Conservation (phyloP, 768 basidiomycete genomes). For the Psilocybe tampanensis region DNA sequence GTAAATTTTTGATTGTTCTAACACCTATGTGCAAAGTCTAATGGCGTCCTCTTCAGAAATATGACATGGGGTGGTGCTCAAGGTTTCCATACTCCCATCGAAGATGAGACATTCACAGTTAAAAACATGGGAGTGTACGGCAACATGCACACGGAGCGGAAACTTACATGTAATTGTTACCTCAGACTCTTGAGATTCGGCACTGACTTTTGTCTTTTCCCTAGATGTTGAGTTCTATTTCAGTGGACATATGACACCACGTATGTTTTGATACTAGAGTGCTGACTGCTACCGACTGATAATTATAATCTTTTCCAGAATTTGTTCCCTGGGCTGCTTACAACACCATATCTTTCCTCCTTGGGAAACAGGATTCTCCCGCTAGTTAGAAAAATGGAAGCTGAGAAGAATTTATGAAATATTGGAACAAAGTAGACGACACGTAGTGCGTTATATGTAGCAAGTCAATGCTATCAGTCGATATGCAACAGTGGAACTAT, state of each 20-base stretch:
- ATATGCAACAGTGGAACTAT: background rate
- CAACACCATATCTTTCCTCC: slow-evolving; percentile 41
- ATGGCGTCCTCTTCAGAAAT: slow-evolving; percentile 29
- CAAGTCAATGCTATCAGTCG: background rate
- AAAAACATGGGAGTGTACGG: slow-evolving; percentile 67
- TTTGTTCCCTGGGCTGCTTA: slow-evolving; percentile 54
- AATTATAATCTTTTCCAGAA: no score
- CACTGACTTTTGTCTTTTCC: background rate
- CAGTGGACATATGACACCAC: slow-evolving; percentile 64
- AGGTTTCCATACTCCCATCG: slow-evolving; percentile 69
- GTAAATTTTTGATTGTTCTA: slow-evolving; percentile 14
- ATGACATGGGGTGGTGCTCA: slow-evolving; percentile 60
- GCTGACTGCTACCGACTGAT: no score
- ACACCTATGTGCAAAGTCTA: background rate
- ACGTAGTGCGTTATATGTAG: background rate
- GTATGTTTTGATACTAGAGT: slow-evolving; percentile 30
- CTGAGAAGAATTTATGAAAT: background rate
- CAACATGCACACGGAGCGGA: slow-evolving; percentile 61
- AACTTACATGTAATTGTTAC: slow-evolving; percentile 55
- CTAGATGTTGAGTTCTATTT: slow-evolving; percentile 59
- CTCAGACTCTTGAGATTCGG: background rate
- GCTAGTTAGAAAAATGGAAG: slow-evolving; percentile 26
- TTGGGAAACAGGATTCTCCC: slow-evolving; percentile 49
- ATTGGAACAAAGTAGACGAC: background rate
- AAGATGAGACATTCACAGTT: slow-evolving; percentile 60